Conservation (phyloP, 495 filamentous ascomycete species). For the Aspergillus cavernicola region DNA sequence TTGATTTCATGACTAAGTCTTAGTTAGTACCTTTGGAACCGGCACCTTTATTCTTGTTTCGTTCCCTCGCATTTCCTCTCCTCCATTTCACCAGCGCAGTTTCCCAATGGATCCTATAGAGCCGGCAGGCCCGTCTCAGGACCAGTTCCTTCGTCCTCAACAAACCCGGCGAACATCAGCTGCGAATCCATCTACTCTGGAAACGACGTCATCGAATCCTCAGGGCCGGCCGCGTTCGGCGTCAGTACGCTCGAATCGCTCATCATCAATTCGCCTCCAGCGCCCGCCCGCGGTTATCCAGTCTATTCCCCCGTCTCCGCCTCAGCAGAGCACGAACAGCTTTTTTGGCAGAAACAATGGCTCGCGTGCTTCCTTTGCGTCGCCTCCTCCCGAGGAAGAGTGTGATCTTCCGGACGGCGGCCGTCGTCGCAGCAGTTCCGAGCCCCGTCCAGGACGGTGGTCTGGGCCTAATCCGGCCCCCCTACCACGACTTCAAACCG, state of each 20-base stretch:
- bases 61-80: not conserved
- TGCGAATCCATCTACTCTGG: constrained; percentile 1
- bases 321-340: constrained; percentile 5
- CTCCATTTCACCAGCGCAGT: not conserved
- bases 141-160: constrained; percentile 10
- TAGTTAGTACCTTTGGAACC: no score
- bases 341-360: constrained; percentile 1
- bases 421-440: constrained; percentile 46
- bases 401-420: constrained; percentile 30
- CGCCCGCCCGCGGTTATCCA: constrained; percentile 30
- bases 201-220: constrained; percentile 15
- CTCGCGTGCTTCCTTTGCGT: constrained; percentile 1
- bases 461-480: constrained; percentile 30
- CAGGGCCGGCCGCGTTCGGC: constrained; percentile 11
- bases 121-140: constrained; percentile 24
- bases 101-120: constrained; percentile 44
- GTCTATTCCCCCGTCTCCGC: constrained; percentile 3
- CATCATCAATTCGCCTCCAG: constrained; percentile 40
- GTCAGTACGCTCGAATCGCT: constrained; percentile 30
- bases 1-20: constrained; percentile 1
- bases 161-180: not conserved
- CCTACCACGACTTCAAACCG: constrained; percentile 30
- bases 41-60: not conserved
- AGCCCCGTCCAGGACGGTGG: constrained; percentile 40
- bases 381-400: constrained; percentile 19